A percentile compares a stretch with the other conserved stretches of the same genome.
Conservation (phyloP, 306 rosid species). For the Sphenostylis stenocarpa region DNA sequence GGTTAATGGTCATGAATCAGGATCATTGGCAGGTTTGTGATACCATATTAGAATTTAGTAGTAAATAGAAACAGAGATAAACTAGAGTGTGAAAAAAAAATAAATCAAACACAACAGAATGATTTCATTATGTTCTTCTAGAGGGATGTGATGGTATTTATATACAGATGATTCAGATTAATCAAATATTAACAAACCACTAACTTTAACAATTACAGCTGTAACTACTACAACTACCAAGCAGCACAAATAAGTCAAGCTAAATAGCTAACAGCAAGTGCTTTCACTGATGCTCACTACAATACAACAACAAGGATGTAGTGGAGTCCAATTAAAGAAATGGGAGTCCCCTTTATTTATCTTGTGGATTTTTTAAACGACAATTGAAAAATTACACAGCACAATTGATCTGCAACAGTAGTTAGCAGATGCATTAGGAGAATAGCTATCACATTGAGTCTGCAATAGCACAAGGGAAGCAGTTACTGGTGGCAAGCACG, state of each 20-base stretch:
- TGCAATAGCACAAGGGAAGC: slow-evolving; percentile 4
- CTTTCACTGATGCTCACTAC: background rate
- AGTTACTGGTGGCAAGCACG: background rate
- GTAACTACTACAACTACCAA: background rate
- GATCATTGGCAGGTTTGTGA: background rate
- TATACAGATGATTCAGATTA: background rate
- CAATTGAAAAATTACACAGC: background rate
- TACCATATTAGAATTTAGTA: background rate
- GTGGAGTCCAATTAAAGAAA: background rate
- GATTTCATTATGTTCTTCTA: background rate
- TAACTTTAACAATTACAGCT: background rate
- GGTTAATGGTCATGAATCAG: background rate
- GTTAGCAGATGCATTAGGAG: background rate
- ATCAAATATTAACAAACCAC: background rate
- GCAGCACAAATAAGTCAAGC: background rate
- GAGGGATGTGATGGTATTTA: background rate
- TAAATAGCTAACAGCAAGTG: background rate
- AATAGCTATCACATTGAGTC: background rate
- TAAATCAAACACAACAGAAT: background rate
- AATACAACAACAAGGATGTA: background rate
- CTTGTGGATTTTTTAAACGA: background rate
- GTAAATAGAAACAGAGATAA: background rate
- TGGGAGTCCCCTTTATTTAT: background rate
- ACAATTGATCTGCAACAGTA: background rate
- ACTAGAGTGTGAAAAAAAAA: background rate